Conservation (phyloP, 768 basidiomycete genomes). For the Suillus bovinus region DNA sequence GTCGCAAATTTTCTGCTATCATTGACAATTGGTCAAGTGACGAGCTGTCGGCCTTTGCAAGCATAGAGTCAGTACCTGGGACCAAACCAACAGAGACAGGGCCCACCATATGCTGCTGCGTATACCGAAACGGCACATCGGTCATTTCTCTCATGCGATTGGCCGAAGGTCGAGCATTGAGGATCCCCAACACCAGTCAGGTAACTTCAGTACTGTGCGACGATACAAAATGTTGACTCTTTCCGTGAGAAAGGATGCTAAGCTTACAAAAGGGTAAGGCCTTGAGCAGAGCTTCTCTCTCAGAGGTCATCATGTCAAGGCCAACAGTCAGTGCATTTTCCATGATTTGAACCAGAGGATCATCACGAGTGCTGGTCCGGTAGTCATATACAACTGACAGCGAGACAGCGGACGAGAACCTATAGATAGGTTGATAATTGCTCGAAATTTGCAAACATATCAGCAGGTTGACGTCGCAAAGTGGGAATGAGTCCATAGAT, state of each 20-base stretch:
- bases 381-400: conserved; percentile 9
- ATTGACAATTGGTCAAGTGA: conserved; percentile 1
- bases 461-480: conserved; percentile 8
- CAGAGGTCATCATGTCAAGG: not conserved
- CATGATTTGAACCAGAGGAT: conserved; percentile 4
- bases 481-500: conserved; percentile 26
- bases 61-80: not conserved
- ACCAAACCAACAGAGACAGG: not conserved
- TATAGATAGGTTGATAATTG: conserved; percentile 11
- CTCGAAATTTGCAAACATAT: conserved; percentile 5
- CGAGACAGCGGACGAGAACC: conserved; percentile 1
- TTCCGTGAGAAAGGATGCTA: conserved; percentile 1
- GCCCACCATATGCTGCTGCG: conserved; percentile 12
- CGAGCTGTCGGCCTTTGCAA: not conserved
- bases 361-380: conserved; percentile 1
- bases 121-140: conserved; percentile 9
- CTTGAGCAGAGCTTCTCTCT: conserved; percentile 4
- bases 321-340: not conserved
- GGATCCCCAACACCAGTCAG: conserved; percentile 17
- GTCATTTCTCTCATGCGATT: not conserved
- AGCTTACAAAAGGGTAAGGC: conserved; percentile 12
- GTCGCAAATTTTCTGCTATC: conserved; percentile 16
- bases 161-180: conserved; percentile 3
- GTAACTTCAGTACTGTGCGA: conserved; percentile 12
- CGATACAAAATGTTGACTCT: not conserved